These are phyloP conservation scores for Halophytophthora batemanensis DNA, from an alignment of 352 stramenopile genomes.

Conservation along the genomic window DNA sequence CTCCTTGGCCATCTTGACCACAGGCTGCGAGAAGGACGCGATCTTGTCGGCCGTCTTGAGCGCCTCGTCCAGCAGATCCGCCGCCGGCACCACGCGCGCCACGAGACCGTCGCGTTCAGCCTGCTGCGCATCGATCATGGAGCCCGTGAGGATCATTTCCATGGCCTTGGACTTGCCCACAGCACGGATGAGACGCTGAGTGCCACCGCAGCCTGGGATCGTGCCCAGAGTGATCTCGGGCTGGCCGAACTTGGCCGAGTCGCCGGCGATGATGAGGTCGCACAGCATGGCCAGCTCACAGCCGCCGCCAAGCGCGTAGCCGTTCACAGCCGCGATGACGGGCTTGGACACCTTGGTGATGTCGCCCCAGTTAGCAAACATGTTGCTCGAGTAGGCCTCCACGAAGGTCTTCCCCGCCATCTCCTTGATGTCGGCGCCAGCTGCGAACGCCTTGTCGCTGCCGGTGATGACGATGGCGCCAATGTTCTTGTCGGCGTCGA, in stretches of 20 bases:
- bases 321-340: conserved; percentile 97
- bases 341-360: conserved; percentile 95
- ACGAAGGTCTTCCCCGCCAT: conserved; percentile 95
- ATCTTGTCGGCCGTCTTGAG: conserved; percentile 97
- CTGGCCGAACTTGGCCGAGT: conserved; percentile 97
- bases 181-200: conserved; percentile 95
- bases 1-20: conserved; percentile 97
- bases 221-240: conserved; percentile 98
- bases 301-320: conserved; percentile 96
- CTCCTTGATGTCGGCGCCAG: conserved; percentile 96
- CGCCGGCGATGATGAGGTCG: conserved; percentile 96
- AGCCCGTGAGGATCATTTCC: conserved; percentile 98
- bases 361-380: conserved; percentile 97
- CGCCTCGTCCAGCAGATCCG: conserved; percentile 92
- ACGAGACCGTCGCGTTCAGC: conserved; percentile 93
- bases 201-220: conserved; percentile 96
- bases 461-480: conserved; percentile 96
- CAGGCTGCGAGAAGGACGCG: conserved; percentile 92
- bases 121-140: conserved; percentile 95
- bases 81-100: conserved; percentile 90
- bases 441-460: conserved; percentile 96
- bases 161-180: conserved; percentile 99
- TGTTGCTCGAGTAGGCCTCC: conserved; percentile 92
- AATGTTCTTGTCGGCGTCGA: conserved; percentile 92
- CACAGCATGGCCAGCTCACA: conserved; percentile 99